Evolutionary conservation across 2,329 filamentous ascomycete genomes (phyloP).

Genomic region (Rhinocladiella mackenziei): DNA sequence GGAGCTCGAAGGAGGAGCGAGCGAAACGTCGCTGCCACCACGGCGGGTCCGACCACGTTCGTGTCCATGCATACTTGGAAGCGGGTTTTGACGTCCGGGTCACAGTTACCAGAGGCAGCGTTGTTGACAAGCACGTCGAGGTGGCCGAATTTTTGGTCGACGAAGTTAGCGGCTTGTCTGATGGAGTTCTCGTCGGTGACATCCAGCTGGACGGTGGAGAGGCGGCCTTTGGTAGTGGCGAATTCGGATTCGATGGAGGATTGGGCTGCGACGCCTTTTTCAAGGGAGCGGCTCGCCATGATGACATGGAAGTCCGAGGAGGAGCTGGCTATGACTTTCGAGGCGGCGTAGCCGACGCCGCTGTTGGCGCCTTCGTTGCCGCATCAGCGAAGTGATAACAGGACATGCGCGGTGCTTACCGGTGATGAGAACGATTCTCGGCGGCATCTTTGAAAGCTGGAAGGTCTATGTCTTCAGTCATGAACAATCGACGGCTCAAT

Average conservation of each 20-base stretch:
- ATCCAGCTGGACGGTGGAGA: constrained; percentile 34
- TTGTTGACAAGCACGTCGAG: constrained; percentile 2
- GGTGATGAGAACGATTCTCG: constrained; percentile 16
- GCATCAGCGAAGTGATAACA: background rate
- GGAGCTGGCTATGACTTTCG: constrained; percentile 23
- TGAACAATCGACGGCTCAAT: no score
- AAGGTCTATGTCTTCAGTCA: no score
- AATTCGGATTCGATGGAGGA: constrained; percentile 8
- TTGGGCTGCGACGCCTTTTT: constrained; percentile 9
- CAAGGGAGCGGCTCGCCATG: constrained; percentile 13
- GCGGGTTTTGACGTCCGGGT: constrained; percentile 5
- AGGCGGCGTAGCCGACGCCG: constrained; percentile 30
- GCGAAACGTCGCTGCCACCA: constrained; percentile 34
- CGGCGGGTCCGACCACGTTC: constrained; percentile 36
- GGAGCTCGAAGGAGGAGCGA: constrained; percentile 35
- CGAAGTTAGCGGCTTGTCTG: background rate
- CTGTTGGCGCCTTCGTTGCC: constrained; percentile 28
- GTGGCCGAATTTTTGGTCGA: background rate
- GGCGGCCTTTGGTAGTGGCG: constrained; percentile 11
- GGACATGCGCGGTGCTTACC: constrained; percentile 4
- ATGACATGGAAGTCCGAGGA: constrained; percentile 27
- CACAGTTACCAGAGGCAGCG: background rate
- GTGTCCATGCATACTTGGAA: constrained; percentile 33
- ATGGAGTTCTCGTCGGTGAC: constrained; percentile 30
- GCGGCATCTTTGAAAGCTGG: no score